Conservation (phyloP, 768 basidiomycete species). For the Psilocybe cyanescens region DNA sequence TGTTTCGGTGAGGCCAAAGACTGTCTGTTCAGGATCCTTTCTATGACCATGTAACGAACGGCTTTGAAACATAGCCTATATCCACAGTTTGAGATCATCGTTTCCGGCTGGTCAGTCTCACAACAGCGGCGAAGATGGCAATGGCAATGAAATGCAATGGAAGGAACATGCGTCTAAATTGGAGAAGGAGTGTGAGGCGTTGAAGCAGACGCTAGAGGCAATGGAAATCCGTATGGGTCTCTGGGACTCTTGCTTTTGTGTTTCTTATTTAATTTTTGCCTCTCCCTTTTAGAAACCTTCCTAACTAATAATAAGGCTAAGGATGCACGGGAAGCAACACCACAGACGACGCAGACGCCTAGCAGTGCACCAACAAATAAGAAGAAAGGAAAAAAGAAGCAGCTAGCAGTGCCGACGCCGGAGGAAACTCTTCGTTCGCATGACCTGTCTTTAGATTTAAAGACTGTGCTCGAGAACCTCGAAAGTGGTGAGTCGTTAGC, state of each 20-base stretch:
- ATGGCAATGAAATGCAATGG: constrained; percentile 34
- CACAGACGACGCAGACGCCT: not conserved
- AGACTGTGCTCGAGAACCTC: not conserved
- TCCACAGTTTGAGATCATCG: constrained; percentile 40
- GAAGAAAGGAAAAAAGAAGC: constrained; percentile 14
- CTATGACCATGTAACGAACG: not conserved
- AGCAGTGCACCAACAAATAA: not conserved
- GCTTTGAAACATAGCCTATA: constrained; percentile 41
- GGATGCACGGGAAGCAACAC: not conserved
- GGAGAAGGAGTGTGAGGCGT: constrained; percentile 38
- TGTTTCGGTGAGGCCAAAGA: constrained; percentile 37
- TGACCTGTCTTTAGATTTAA: constrained; percentile 2
- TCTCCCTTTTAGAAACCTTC: not conserved
- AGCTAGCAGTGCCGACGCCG: not conserved
- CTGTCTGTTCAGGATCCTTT: not conserved
- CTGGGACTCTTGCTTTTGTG: not conserved
- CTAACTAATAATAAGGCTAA: not conserved
- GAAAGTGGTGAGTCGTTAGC: not conserved
- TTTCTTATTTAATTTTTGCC: not conserved
- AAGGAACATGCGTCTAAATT: constrained; percentile 43
- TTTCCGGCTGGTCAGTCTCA: constrained; percentile 11
- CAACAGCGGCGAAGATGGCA: not conserved
- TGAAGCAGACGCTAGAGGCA: constrained; percentile 44
- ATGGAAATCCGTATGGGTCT: constrained; percentile 16
- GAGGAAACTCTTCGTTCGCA: not conserved